phyloP scores from a whole-genome alignment of 2,329 filamentous ascomycete species.

The Botryotinia globosa region DNA sequence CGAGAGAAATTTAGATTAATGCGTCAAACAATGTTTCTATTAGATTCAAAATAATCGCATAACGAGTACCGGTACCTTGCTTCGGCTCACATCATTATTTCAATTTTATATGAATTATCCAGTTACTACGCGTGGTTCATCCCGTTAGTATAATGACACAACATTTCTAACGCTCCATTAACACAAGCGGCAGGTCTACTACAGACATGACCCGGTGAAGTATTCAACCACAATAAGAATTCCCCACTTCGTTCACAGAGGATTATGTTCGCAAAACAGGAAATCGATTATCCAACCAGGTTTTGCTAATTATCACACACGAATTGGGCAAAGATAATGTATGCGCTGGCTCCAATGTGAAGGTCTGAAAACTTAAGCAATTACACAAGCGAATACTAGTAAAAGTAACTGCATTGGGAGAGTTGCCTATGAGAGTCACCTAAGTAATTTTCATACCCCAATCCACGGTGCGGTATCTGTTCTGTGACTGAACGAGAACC shows the following conservation, averaged over 20 bases:
- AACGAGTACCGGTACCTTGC: background rate
- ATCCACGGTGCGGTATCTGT: background rate
- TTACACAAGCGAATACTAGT: background rate
- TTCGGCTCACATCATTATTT: background rate
- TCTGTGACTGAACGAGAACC: background rate
- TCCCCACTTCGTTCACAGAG: background rate
- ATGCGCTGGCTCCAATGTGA: background rate
- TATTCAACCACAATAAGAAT: background rate
- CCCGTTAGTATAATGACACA: background rate
- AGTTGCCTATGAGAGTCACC: background rate
- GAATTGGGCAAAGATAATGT: background rate
- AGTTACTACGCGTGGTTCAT: background rate
- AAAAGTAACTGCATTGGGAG: background rate
- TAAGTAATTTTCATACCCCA: background rate
- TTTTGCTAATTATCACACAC: background rate
- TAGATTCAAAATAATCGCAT: background rate
- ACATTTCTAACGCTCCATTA: no score
- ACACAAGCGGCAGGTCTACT: background rate
- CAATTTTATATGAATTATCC: background rate
- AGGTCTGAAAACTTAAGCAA: background rate
- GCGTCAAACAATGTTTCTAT: background rate
- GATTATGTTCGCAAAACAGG: background rate
- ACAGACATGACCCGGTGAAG: background rate
- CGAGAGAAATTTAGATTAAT: background rate
- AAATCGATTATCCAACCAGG: background rate